Conservation (phyloP, 805 yeast genomes). For the Suhomyces kilbournensis region DNA sequence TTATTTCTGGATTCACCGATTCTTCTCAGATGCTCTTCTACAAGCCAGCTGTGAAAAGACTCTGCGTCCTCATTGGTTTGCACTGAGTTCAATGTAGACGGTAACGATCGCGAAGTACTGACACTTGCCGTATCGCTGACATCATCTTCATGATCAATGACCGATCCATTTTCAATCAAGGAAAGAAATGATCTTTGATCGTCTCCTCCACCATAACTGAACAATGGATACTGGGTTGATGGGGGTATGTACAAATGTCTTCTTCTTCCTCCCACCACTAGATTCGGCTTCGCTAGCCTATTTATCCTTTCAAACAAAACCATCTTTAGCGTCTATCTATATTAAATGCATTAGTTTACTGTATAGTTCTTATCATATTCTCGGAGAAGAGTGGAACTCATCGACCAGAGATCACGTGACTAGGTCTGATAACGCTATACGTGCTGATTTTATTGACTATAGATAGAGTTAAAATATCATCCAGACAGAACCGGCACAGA, state of each 20-base stretch:
- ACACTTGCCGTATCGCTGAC: slow-evolving; percentile 41
- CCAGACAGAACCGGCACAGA: slow-evolving; percentile 75
- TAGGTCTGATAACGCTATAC: no score
- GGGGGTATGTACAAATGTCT: slow-evolving; percentile 44
- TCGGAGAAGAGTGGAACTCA: not conserved
- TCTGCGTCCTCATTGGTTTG: slow-evolving; percentile 36
- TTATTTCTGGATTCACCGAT: slow-evolving; percentile 19
- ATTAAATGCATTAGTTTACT: not conserved
- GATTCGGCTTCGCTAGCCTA: slow-evolving; percentile 38
- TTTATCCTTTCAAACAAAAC: slow-evolving; percentile 40
- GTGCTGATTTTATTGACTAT: not conserved
- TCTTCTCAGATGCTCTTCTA: slow-evolving; percentile 41
- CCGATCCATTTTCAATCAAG: slow-evolving; percentile 34
- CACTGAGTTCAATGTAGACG: slow-evolving; percentile 37
- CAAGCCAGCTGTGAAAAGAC: slow-evolving; percentile 42
- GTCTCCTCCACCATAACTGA: slow-evolving; percentile 42
- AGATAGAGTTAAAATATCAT: slow-evolving; percentile 49
- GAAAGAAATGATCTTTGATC: slow-evolving; percentile 45
- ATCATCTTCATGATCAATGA: slow-evolving; percentile 22
- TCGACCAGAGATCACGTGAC: not conserved
- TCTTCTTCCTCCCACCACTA: slow-evolving; percentile 35
- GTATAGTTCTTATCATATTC: not conserved
- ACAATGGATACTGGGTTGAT: slow-evolving; percentile 40
- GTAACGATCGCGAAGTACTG: slow-evolving; percentile 39
- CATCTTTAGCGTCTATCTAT: slow-evolving; percentile 18